Conservation (phyloP, 306 rosid genomes). For the Phaseolus lunatus region DNA sequence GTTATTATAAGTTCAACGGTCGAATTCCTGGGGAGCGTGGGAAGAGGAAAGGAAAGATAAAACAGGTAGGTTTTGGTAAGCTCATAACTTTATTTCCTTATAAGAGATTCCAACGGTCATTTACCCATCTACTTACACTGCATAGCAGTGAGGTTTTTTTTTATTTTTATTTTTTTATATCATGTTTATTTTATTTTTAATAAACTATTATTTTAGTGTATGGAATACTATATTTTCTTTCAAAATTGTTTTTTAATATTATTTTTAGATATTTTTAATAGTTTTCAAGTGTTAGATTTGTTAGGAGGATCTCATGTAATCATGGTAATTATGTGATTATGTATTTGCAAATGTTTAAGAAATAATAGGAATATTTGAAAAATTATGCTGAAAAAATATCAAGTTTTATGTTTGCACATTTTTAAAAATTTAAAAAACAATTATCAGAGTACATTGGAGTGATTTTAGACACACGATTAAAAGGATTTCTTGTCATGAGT, state of each 20-base stretch:
- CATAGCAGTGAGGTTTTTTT: not conserved
- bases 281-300: not conserved
- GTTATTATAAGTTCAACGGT: not conserved
- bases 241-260: too few relatives aligned
- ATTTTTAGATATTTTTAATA: not conserved
- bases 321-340: not conserved
- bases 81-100: not conserved
- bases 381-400: not conserved
- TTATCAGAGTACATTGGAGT: too few relatives aligned
- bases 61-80: not conserved
- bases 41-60: not conserved
- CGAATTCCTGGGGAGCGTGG: slow-evolving; percentile 12
- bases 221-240: too few relatives aligned
- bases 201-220: too few relatives aligned
- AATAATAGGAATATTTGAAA: not conserved
- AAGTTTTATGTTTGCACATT: too few relatives aligned
- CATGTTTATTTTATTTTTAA: not conserved
- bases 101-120: slow-evolving; percentile 5
- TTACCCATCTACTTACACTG: not conserved
- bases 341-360: not conserved
- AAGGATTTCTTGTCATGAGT: too few relatives aligned
- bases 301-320: not conserved
- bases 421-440: too few relatives aligned
- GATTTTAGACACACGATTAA: too few relatives aligned
- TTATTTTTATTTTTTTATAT: too few relatives aligned